Evolutionary conservation across 2,329 filamentous ascomycete species (phyloP).

Genomic region (Thelonectria blattea): DNA sequence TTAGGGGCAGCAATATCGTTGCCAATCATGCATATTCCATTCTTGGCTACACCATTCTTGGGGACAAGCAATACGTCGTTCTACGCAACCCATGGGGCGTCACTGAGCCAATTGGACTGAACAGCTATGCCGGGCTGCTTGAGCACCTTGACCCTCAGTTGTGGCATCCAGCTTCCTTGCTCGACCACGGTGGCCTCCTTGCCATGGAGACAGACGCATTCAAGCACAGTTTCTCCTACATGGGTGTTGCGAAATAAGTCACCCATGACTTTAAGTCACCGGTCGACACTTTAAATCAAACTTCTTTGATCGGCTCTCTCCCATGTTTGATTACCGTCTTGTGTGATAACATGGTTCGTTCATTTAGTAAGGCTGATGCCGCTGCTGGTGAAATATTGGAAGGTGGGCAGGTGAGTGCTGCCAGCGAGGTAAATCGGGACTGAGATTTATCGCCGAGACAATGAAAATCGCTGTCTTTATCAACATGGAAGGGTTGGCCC

Average conservation of each 20-base stretch:
- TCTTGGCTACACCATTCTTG: conserved; percentile 46
- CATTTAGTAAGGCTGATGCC: too few relatives aligned
- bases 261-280: too few relatives aligned
- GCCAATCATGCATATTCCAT: conserved; percentile 54
- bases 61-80: conserved; percentile 49
- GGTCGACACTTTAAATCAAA: too few relatives aligned
- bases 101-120: conserved; percentile 49
- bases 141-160: conserved; percentile 44
- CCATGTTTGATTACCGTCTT: too few relatives aligned
- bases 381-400: too few relatives aligned
- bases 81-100: conserved; percentile 53
- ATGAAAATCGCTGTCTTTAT: too few relatives aligned
- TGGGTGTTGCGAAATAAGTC: conserved; percentile 43
- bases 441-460: too few relatives aligned
- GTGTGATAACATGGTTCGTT: too few relatives aligned
- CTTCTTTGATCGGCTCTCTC: too few relatives aligned
- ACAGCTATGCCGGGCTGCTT: conserved; percentile 48
- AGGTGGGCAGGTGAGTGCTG: too few relatives aligned
- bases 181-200: conserved; percentile 46
- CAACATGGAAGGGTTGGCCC: too few relatives aligned
- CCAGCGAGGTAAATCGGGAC: too few relatives aligned
- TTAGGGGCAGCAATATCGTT: conserved; percentile 49
- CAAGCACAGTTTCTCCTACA: conserved; percentile 45
- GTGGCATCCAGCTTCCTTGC: conserved; percentile 46
- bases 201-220: conserved; percentile 46